Evolutionary conservation across 2,329 filamentous ascomycete species (phyloP).

Genomic region (Alternaria triticimaculans): DNA sequence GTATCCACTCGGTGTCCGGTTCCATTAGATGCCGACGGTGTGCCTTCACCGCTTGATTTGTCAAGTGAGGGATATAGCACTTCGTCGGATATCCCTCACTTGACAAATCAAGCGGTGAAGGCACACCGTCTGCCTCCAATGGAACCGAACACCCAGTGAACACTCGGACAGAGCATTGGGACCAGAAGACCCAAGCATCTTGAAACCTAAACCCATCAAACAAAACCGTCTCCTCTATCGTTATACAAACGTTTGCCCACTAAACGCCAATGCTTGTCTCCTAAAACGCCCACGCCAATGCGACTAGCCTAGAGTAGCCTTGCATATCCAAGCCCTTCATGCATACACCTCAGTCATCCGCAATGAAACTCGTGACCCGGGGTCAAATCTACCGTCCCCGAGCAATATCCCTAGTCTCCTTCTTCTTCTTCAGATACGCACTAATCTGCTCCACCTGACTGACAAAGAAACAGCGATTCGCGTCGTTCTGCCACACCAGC

Average conservation of each 20-base stretch:
- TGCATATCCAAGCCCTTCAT: not conserved
- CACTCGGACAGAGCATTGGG: not conserved
- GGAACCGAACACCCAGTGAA: not conserved
- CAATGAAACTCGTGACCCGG: not conserved
- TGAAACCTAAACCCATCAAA: not conserved
- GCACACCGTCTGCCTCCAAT: not conserved
- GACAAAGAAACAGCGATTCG: slow-evolving; percentile 86
- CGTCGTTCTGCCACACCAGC: slow-evolving; percentile 83
- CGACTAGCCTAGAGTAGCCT: not conserved
- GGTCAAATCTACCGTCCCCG: not conserved
- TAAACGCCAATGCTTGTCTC: not conserved
- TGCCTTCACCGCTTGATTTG: not conserved
- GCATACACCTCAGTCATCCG: not conserved
- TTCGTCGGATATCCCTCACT: no score
- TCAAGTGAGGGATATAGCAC: no score
- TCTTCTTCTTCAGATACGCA: slow-evolving; percentile 71
- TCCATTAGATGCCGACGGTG: not conserved
- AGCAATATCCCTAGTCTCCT: slow-evolving; percentile 20
- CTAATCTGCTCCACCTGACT: slow-evolving; percentile 88
- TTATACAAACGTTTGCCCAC: not conserved
- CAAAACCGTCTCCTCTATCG: not conserved
- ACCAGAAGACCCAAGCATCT: not conserved
- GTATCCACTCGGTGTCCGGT: fast-evolving
- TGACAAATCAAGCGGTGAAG: no score
- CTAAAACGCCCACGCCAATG: not conserved